These are phyloP conservation scores for Leonotis leonurus DNA, from an alignment of 257 asterid species.

Conservation along the genomic window DNA sequence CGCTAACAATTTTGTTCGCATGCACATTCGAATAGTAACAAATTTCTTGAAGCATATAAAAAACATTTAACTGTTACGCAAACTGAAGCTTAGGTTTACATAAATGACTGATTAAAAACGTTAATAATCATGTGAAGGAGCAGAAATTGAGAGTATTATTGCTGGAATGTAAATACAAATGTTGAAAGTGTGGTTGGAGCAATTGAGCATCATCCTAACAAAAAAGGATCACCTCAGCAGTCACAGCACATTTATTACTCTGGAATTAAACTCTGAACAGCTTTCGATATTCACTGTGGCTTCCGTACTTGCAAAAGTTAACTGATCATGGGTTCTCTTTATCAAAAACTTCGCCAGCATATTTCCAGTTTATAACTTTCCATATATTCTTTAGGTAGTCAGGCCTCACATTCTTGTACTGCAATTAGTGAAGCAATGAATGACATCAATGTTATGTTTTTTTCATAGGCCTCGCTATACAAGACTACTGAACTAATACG, in stretches of 20 bases:
- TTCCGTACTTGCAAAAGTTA: neutral
- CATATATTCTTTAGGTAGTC: conserved; percentile 58
- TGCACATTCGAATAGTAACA: no score
- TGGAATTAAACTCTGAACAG: neutral
- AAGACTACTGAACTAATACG: neutral
- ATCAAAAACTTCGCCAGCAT: conserved; percentile 41
- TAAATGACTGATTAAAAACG: neutral
- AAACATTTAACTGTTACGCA: no score
- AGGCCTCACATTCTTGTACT: conserved; percentile 70
- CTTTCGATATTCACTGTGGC: neutral
- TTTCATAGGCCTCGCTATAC: neutral
- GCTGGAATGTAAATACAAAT: neutral
- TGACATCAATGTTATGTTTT: neutral
- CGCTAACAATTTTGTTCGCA: no score
- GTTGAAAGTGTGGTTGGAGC: neutral
- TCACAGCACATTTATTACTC: conserved; percentile 19
- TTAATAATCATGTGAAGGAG: neutral
- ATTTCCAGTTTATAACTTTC: conserved; percentile 66
- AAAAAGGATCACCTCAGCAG: conserved; percentile 7
- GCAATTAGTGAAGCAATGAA: conserved; percentile 24
- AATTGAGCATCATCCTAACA: neutral
- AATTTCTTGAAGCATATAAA: no score
- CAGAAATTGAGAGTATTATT: neutral
- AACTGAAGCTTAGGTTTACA: neutral
- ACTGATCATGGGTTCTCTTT: conserved; percentile 27